Evolutionary conservation across 1,284 basidiomycete species (phyloP), one percentile per base, ranked within the genome.

Genomic region (Leccinum laetum): DNA sequence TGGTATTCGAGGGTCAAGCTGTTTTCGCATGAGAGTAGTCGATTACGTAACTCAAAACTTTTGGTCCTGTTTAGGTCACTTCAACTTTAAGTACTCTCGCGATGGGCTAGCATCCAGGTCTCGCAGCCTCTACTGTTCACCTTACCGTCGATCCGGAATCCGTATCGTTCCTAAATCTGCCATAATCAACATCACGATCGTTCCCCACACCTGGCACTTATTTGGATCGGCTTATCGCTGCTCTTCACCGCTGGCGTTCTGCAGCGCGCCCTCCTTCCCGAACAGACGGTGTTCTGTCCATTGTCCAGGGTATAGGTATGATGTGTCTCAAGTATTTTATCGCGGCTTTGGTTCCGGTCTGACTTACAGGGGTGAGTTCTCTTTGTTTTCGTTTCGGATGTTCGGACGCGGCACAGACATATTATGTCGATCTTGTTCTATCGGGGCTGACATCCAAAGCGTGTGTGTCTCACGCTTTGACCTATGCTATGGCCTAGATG

Each of bases 1-100:
- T 13, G 94, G 94, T 72, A 99, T 96, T 62, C 96, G 91, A 61
- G 93, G 91, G 79, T 99, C 96, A 64, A 97, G 86, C 69, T 93
- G 91, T 55, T 55, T 55, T 29, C 53, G 53, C 53, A 55, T 29
- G 0, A 26, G 8, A 53, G 21, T 24, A 52, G n/a, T 21, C 49
- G 21, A 13, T 44, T 44, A 44, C 16, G 16, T 44, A 46, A 44
- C 16, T 18, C 1, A 46, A 18, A 10, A n/a, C 14, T 18, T 49
- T 49, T 49, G 46, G 18, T 49, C 18, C 46, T 18, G 10, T 49
- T 49, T 46, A 46, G 44, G 44, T 39, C 37, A 39, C 3, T 39
- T 39, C 6, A 14, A 14, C 13, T 29, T 29, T 7, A 49, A 49
- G 10, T 18, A 37, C 32, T 35, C 32, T 35, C 32, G 32, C 32